Conservation (phyloP, 176 grass and related monocot species). For the Ananas comosus region DNA sequence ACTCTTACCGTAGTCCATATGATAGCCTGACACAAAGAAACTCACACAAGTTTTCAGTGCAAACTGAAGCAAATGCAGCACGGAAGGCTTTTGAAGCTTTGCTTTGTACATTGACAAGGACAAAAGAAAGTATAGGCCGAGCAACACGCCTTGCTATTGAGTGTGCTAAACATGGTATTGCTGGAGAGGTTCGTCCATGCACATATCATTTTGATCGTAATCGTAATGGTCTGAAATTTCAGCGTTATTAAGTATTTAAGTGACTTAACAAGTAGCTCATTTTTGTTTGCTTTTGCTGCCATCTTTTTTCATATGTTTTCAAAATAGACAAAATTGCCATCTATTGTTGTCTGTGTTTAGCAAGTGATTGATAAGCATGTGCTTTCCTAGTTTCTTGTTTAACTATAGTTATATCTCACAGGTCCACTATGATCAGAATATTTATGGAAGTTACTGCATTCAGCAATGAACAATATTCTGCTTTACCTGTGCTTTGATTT, state of each 20-base stretch:
- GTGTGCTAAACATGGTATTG: conserved; percentile 88
- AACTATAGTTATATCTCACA: too few species aligned
- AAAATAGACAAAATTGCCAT: too few species aligned
- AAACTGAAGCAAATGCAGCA: conserved; percentile 55
- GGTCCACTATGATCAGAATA: too few species aligned
- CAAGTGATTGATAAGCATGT: too few species aligned
- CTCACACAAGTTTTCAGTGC: conserved; percentile 31
- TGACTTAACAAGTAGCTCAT: conserved; percentile 14
- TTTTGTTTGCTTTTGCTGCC: neutral
- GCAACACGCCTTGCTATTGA: conserved; percentile 92
- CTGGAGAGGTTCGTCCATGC: conserved; percentile 69
- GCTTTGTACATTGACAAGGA: conserved; percentile 70
- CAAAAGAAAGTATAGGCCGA: conserved; percentile 89
- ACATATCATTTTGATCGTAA: conserved; percentile 19
- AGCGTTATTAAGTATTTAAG: neutral
- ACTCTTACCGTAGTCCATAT: conserved; percentile 30
- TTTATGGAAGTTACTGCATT: too few species aligned
- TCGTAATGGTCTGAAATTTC: conserved; percentile 23
- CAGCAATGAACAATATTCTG: too few species aligned
- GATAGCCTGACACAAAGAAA: conserved; percentile 31
- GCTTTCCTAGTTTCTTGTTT: too few species aligned
- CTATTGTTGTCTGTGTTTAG: too few species aligned
- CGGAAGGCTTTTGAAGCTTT: conserved; percentile 69
- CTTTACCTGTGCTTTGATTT: too few species aligned
- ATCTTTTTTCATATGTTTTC: too few species aligned